Base-by-base conservation (phyloP, 2,329 filamentous ascomycete genomes). In the Penicillium nordicum region DNA sequence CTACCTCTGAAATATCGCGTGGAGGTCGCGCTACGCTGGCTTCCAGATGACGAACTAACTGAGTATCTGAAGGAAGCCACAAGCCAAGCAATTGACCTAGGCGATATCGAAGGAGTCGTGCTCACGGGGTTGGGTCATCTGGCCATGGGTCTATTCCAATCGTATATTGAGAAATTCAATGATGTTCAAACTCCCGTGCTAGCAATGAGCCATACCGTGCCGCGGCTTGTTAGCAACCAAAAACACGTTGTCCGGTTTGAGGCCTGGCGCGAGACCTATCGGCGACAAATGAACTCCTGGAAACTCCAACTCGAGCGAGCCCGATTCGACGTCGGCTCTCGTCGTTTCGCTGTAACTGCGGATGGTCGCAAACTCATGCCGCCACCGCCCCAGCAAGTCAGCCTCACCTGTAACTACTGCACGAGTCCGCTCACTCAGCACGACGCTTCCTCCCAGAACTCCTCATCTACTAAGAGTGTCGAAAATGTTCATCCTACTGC, bases 161-260 rank as follows among this genome's bases (percentile, higher is more conserved):
- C 79, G 7, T 86, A 86, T 67, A 81, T 87, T 57, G 76, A 77
- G 51, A 81, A 80, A 50, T 85, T 81, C 64, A 80, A 82, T 55
- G 84, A 87, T 61, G 70, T 87, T 1, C 85, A 88, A 71, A 85
- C 84, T 2, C 80, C 84, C 1, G 84, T 87, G 0, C 73, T 87
- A 1, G 82, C 82, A 29, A 81, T 84, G 66, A 81, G 81, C 34
- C 80, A 83, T 61, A 81, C 82, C 0, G 81, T 82, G 46, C 84
- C 84, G 0, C 76, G 82, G 0, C 85, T 85, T 67, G 77, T 87
- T 57, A 78, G 80, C 61, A 81, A 85, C 59, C 55, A 66, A 40
- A 74, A 80, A 42, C 76, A 79, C 62, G 79, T 83, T 58, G 60
- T 77, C 0, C 80, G 80, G 55, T 86, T 82, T 70, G 74, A 80